Evolutionary conservation across 352 stramenopile genomes (phyloP), one percentile per base, ranked within the genome.

Genomic region (Peronospora tabacina): DNA sequence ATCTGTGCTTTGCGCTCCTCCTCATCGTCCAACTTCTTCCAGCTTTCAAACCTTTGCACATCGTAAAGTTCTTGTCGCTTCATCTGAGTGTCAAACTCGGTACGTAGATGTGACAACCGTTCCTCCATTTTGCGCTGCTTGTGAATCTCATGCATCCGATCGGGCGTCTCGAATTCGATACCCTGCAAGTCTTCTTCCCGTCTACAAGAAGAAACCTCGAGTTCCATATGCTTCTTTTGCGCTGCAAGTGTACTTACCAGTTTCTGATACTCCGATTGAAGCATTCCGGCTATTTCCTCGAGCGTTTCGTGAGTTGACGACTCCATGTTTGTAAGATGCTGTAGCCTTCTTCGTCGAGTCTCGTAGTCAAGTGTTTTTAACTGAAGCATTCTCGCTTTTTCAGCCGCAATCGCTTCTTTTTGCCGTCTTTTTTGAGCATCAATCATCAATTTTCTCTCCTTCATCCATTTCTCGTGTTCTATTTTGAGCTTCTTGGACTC

Each of bases 161-260:
- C 70, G 12, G 86, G 66, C 0, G 77, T 77, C 38, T 90, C 80
- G 30, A 69, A 78, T 42, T 94, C 80, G n/a, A 90, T 33, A 20
- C 70, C 61, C 37, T 83, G 63, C 7, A 94, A 56, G 17, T 87
- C 74, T 52, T 94, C 80, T 71, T 90, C 76, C 55, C 90, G 68
- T 37, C 72, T 69, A 5, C 74, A 71, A n/a, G 75, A 83, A 9
- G 64, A 66, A 7, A 87, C 63, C 19, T 88, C 77, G n/a, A 82
- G 87, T 19, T 80, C 72, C 24, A 65, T 75, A 0, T 76, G 70
- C 36, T 94, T 68, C 40, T 73, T 72, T 8, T 82, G 57, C 52
- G 86, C 66, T 2, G 52, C 61, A 19, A 90, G 50, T 19, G 75
- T 70, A 6, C 53, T 66, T 43, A 80, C 64, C 10, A 88, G 50